These are phyloP conservation scores for Aphanocladium album DNA, from an alignment of 2,329 filamentous ascomycete genomes.

Conservation along the genomic window DNA sequence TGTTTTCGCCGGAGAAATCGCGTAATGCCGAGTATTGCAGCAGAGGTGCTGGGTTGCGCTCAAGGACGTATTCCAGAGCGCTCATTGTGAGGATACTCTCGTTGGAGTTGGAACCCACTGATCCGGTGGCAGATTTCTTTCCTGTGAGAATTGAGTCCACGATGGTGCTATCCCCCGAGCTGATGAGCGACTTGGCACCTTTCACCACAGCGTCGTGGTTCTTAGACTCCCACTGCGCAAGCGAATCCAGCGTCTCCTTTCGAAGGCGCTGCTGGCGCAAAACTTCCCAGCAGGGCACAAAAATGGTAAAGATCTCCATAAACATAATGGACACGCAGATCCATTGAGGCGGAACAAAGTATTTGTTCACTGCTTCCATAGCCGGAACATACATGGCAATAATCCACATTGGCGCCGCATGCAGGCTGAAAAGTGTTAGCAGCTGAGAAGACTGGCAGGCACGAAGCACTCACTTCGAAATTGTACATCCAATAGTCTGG, in stretches of 20 bases:
- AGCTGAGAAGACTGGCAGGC: too few species aligned
- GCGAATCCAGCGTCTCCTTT: constrained; percentile 39
- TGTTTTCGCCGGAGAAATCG: constrained; percentile 68
- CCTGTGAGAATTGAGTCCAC: constrained; percentile 24
- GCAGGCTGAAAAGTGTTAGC: constrained; percentile 9
- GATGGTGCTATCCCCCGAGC: constrained; percentile 18
- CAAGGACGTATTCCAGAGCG: constrained; percentile 57
- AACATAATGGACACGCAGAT: constrained; percentile 48
- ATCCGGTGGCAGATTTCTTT: constrained; percentile 29
- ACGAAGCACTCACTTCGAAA: constrained; percentile 32
- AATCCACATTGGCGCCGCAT: constrained; percentile 44
- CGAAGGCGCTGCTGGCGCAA: constrained; percentile 34
- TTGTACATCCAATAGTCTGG: constrained; percentile 50
- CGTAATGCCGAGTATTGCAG: constrained; percentile 59
- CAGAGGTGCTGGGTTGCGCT: constrained; percentile 53
- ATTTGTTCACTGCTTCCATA: constrained; percentile 41
- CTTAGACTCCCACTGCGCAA: constrained; percentile 39
- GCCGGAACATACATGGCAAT: constrained; percentile 41
- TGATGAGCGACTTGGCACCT: constrained; percentile 17
- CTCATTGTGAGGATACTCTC: constrained; percentile 53
- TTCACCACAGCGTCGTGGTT: constrained; percentile 22
- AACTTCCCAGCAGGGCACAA: constrained; percentile 58
- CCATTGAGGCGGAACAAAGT: constrained; percentile 52
- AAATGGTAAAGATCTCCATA: constrained; percentile 56
- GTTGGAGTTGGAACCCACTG: constrained; percentile 17